phyloP scores from a whole-genome alignment of 1,284 basidiomycete species.

The Sparassis latifolia region DNA sequence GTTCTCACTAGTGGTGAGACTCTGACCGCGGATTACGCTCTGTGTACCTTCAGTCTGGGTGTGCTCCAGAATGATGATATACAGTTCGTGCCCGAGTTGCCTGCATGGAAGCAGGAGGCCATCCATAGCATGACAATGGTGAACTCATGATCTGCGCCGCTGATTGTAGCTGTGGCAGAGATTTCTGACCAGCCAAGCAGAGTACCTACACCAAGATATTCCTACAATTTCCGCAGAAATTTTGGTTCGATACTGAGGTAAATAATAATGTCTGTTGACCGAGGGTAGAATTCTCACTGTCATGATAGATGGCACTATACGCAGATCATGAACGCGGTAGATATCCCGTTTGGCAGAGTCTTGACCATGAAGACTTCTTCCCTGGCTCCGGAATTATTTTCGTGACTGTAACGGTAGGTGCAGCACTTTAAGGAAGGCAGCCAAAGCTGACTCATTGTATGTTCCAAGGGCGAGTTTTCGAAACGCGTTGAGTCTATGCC shows the following conservation, averaged over 20 bases:
- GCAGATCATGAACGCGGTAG: conserved; percentile 57
- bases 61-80: conserved; percentile 61
- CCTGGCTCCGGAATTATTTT: conserved; percentile 58
- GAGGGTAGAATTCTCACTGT: background rate
- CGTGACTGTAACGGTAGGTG: conserved; percentile 55
- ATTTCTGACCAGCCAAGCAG: conserved; percentile 17
- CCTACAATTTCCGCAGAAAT: conserved; percentile 55
- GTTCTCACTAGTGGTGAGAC: conserved; percentile 35
- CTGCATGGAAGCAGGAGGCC: conserved; percentile 60
- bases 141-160: conserved; percentile 3
- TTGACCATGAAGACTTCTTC: conserved; percentile 54
- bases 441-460: background rate
- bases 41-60: conserved; percentile 60
- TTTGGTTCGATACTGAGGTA: conserved; percentile 67
- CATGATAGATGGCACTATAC: conserved; percentile 50
- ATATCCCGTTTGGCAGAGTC: conserved; percentile 66
- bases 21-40: conserved; percentile 44
- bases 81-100: conserved; percentile 46
- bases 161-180: background rate
- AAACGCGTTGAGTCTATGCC: conserved; percentile 49
- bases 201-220: conserved; percentile 69
- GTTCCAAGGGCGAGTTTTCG: conserved; percentile 46
- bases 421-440: background rate
- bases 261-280: conserved; percentile 3
- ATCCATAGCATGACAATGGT: conserved; percentile 64